Base-by-base conservation (phyloP, 1,139 yeast species). In the Diutina rugosa region DNA sequence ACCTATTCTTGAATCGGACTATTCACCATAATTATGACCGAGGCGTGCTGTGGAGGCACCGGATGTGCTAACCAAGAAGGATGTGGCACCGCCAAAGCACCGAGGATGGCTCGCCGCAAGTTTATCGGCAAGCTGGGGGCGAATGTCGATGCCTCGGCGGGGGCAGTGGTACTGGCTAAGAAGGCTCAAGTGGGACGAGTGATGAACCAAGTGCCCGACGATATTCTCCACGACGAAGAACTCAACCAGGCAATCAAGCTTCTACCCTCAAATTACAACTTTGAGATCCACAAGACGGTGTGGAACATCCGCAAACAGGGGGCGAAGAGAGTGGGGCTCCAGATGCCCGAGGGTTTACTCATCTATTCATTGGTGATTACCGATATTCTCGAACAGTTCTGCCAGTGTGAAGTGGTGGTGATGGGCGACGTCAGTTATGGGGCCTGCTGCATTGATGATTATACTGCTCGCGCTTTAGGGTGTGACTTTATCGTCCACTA, bases 361-460 rank as follows among this genome's bases (percentile, higher is more conserved):
- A 87, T 93, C 3, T 93, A 91, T 67, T 85, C 98, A 0, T 78
- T 95, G 60, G 80, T 93, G 51, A 82, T 93, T 21, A 79, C 96
- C 2, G 99, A 93, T 69, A 93, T 93, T 38, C 68, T 93, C 47
- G 97, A 90, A 66, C 97, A 91, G 69, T 91, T 93, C 64, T 90
- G 97, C 66, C 72, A 74, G 6, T 93, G 87, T 55, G 97, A 91
- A 65, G 88, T 93, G 0, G 77, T 95, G 0, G 95, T 93, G 5
- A 95, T 93, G 99, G 99, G 99, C 1, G 99, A 93, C 69, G 99
- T 93, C 0, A 90, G 97, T 0, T 93, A 93, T 65, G 99, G 99
- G 44, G 99, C 99, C 0, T 93, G 99, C 67, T 93, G 99, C 70
- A 90, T 93, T 56, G 99, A 93, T 67, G 99, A 93, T 67, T 93